Percentiles rank a stretch among this genome's conserved stretches.
Evolutionary conservation across 805 yeast genomes (phyloP).

Genomic region (Zygosaccharomyces gambellarensis): DNA sequence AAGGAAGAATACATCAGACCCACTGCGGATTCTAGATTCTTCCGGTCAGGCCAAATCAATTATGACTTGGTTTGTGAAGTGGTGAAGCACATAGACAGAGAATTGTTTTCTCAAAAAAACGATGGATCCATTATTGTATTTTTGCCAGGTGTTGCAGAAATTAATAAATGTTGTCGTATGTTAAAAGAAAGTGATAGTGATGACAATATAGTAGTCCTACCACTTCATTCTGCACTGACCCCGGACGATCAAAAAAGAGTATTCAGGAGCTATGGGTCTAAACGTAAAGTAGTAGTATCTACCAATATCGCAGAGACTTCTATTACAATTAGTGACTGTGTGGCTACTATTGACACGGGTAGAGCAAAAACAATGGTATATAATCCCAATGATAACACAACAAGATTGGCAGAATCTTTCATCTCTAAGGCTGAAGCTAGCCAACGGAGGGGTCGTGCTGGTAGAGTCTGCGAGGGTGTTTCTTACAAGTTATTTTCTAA

Average conservation of each 20-base stretch:
- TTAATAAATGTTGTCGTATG: slow-evolving; percentile 48
- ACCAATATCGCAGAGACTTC: slow-evolving; percentile 98
- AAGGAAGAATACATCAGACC: slow-evolving; percentile 47
- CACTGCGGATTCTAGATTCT: slow-evolving; percentile 59
- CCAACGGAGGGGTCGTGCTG: slow-evolving; percentile 97
- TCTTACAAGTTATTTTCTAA: slow-evolving; percentile 78
- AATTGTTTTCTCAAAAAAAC: slow-evolving; percentile 39
- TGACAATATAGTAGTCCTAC: slow-evolving; percentile 45
- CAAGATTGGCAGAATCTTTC: slow-evolving; percentile 74
- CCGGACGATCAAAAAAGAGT: slow-evolving; percentile 79
- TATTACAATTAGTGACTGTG: slow-evolving; percentile 92
- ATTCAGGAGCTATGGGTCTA: slow-evolving; percentile 51
- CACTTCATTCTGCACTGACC: slow-evolving; percentile 83
- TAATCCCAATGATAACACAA: slow-evolving; percentile 61
- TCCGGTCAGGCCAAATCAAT: slow-evolving; percentile 63
- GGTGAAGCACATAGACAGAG: slow-evolving; percentile 48
- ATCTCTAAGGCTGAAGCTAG: slow-evolving; percentile 84
- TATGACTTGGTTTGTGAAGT: slow-evolving; percentile 63
- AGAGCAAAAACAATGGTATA: slow-evolving; percentile 73
- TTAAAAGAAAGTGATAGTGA: slow-evolving; percentile 17
- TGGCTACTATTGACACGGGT: slow-evolving; percentile 86
- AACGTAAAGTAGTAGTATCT: slow-evolving; percentile 78
- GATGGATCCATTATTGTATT: slow-evolving; percentile 79
- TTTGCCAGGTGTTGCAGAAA: slow-evolving; percentile 88
- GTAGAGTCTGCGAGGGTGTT: slow-evolving; percentile 79